phyloP scores from a whole-genome alignment of 2,329 filamentous ascomycete genomes.

The Fusarium sp. region DNA sequence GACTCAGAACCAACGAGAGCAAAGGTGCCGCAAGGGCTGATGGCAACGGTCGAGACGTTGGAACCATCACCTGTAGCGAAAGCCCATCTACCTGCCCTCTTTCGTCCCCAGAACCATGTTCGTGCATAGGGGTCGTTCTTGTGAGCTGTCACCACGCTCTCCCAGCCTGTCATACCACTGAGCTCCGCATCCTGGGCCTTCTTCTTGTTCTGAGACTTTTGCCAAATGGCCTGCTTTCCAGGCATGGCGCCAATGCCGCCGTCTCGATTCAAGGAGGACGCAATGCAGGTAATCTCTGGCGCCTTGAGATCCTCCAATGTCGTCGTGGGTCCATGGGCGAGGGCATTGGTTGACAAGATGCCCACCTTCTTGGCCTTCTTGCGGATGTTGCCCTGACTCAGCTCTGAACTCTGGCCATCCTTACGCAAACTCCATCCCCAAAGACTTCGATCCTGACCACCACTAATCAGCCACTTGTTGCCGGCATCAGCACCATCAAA shows the following conservation, averaged over 20 bases:
- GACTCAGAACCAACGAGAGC: constrained; percentile 86
- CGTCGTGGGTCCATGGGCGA: constrained; percentile 70
- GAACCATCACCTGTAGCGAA: constrained; percentile 86
- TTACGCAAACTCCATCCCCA: constrained; percentile 97
- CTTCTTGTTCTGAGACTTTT: constrained; percentile 75
- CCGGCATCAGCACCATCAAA: constrained; percentile 89
- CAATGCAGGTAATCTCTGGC: constrained; percentile 90
- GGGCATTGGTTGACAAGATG: constrained; percentile 69
- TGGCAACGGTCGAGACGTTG: constrained; percentile 87
- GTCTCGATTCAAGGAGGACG: constrained; percentile 91
- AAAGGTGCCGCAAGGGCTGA: constrained; percentile 94
- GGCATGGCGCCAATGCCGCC: constrained; percentile 90
- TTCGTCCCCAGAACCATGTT: constrained; percentile 98
- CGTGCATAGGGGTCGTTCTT: constrained; percentile 85
- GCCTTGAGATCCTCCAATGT: constrained; percentile 84
- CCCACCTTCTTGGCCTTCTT: constrained; percentile 91
- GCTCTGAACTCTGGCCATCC: constrained; percentile 92
- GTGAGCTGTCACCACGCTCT: constrained; percentile 95
- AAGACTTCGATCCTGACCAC: constrained; percentile 87
- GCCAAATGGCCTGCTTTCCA: constrained; percentile 84
- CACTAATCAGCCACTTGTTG: constrained; percentile 95
- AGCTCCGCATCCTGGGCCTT: constrained; percentile 75
- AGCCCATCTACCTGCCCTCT: constrained; percentile 91
- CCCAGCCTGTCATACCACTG: constrained; percentile 89
- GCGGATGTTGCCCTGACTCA: constrained; percentile 90